Evolutionary conservation across 345 rosid genomes (phyloP).

Genomic region (Arabidopsis arenosa): DNA sequence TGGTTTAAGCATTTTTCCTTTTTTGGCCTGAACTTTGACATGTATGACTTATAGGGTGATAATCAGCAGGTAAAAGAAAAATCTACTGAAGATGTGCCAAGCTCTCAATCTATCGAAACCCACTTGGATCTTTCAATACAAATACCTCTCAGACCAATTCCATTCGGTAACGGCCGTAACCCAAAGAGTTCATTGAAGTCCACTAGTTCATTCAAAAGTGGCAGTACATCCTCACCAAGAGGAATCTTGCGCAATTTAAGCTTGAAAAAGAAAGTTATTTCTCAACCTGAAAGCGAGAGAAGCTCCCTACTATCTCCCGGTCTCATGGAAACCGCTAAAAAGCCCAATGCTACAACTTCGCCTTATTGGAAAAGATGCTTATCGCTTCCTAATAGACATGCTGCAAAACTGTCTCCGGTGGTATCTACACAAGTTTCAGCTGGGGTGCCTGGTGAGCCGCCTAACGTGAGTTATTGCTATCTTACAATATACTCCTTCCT

Average conservation of each 20-base stretch:
- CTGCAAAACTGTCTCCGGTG: constrained; percentile 69
- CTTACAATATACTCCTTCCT: constrained; percentile 4
- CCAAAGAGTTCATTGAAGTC: constrained; percentile 64
- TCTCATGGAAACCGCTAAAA: constrained; percentile 53
- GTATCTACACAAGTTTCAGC: constrained; percentile 63
- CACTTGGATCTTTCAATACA: constrained; percentile 79
- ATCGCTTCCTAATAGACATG: constrained; percentile 80
- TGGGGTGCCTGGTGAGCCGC: constrained; percentile 60
- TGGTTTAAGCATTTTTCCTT: background rate
- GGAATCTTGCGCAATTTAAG: constrained; percentile 72
- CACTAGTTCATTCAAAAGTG: constrained; percentile 58
- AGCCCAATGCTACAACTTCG: constrained; percentile 51
- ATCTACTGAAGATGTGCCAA: constrained; percentile 49
- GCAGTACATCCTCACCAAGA: constrained; percentile 57
- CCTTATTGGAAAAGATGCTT: constrained; percentile 71
- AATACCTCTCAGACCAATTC: constrained; percentile 67
- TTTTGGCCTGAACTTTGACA: constrained; percentile 9
- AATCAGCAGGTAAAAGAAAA: constrained; percentile 46
- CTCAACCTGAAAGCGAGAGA: constrained; percentile 61
- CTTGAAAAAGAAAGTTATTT: constrained; percentile 64
- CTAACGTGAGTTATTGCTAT: constrained; percentile 53
- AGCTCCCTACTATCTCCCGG: constrained; percentile 67
- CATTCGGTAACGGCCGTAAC: constrained; percentile 48
- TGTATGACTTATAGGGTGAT: constrained; percentile 53
- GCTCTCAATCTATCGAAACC: constrained; percentile 54